Evolutionary conservation across 805 yeast genomes (phyloP), one percentile per base, ranked within the genome.

Genomic region (Candida sphagnicola): DNA sequence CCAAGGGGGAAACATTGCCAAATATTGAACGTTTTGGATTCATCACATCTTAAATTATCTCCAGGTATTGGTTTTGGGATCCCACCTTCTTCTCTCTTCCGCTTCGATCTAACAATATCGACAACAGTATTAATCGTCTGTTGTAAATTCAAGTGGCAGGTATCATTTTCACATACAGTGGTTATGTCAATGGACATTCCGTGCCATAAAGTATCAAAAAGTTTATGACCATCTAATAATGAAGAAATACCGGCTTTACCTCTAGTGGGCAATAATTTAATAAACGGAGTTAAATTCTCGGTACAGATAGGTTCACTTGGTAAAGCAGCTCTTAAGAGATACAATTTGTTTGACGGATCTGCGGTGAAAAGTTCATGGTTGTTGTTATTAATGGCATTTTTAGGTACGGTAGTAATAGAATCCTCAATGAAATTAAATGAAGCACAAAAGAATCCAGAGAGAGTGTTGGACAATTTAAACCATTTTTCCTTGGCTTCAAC

Each of bases 251-350:
- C 99, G 0, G 95, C 80, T 56, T 82, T 84, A 2, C 96, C 97
- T 54, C 87, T 82, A 8, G 97, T 85, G 3, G 99, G 98, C 19
- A 93, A 70, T 44, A 93, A 67, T 56, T 89, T 90, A 45, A 93
- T 60, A 49, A 91, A 88, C 0, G 99, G 98, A 0, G 99, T 91
- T 54, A 93, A 71, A 62, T 93, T 93, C 59, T 93, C 99, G 0
- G 99, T 93, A 61, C 99, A 93, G 13, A 93, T 81, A 0, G 97
- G 96, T 56, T 93, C 99, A 44, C 91, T 78, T 1, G 99, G 96
- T 35, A 93, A 73, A 0, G 96, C 85, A 5, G 96, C 95, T 44
- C 95, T 72, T 45, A 90, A 56, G 15, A 82, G 61, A 50, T 69
- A 85, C 18, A 80, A 54, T 4, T 68, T 55, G 40, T 75, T 73